Conservation (phyloP, 805 yeast species). For the Metschnikowia anglica region DNA sequence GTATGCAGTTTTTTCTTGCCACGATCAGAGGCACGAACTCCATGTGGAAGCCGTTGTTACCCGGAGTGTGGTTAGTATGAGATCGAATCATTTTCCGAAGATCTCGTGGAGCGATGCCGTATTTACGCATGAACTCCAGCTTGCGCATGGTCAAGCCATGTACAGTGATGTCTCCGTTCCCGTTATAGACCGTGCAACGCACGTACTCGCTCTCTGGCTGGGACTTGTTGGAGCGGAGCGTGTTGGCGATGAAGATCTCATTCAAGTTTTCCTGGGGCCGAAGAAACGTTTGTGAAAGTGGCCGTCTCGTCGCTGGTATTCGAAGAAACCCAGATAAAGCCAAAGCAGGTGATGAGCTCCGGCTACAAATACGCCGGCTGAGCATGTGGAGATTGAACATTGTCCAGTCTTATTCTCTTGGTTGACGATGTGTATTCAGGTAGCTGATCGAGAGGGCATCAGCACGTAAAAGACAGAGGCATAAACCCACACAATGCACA, state of each 20-base stretch:
- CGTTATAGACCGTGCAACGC: conserved; percentile 51
- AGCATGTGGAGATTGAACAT: not conserved
- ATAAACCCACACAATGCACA: too few species aligned
- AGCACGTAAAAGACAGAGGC: too few species aligned
- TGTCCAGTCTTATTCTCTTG: not conserved
- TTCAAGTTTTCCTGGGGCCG: conserved; percentile 8
- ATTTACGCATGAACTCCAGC: conserved; percentile 42
- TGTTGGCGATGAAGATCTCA: conserved; percentile 20
- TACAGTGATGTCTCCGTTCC: conserved; percentile 41
- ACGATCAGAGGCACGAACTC: conserved; percentile 60
- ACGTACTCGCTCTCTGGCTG: conserved; percentile 35
- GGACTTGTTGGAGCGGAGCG: conserved; percentile 18
- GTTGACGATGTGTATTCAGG: too few species aligned
- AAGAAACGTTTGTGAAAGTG: not conserved
- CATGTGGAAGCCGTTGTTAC: conserved; percentile 25
- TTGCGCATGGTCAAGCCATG: conserved; percentile 47
- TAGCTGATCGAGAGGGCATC: too few species aligned
- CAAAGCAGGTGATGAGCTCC: not conserved
- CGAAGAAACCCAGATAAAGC: not conserved
- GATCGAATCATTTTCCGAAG: conserved; percentile 50
- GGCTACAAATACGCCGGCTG: not conserved
- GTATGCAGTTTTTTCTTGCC: conserved; percentile 46
- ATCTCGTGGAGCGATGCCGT: conserved; percentile 56
- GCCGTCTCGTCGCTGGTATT: not conserved
- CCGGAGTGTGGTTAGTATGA: conserved; percentile 16